Conservation (phyloP, 2,329 filamentous ascomycete species). For the Sphaerulina musiva region DNA sequence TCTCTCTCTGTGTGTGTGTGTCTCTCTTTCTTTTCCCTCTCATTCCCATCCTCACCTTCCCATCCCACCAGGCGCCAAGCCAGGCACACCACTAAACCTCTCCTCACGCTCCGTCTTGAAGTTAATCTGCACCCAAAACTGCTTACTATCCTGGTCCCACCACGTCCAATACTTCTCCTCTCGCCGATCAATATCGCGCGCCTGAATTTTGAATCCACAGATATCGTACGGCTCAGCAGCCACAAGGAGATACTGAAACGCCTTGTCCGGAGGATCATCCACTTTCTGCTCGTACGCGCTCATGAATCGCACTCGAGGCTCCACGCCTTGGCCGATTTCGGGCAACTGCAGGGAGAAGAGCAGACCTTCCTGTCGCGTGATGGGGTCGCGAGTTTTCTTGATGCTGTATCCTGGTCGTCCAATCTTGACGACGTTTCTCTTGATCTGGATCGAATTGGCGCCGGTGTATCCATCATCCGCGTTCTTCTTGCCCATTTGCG, state of each 20-base stretch:
- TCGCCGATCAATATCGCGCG: slow-evolving; percentile 81
- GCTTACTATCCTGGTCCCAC: slow-evolving; percentile 92
- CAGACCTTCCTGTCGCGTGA: slow-evolving; percentile 80
- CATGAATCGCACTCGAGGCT: slow-evolving; percentile 90
- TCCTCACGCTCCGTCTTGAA: slow-evolving; percentile 98
- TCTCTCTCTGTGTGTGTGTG: too few relatives aligned
- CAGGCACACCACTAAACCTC: slow-evolving; percentile 64
- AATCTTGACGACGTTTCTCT: slow-evolving; percentile 86
- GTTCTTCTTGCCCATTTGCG: slow-evolving; percentile 70
- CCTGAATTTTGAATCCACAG: slow-evolving; percentile 91
- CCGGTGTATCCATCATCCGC: slow-evolving; percentile 56
- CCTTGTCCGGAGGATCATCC: slow-evolving; percentile 84
- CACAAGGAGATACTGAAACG: slow-evolving; percentile 88
- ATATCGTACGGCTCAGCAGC: slow-evolving; percentile 98
- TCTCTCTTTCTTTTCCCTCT: neutral
- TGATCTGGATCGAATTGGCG: slow-evolving; percentile 63
- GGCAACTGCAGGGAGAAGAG: slow-evolving; percentile 97
- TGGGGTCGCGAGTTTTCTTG: slow-evolving; percentile 85
- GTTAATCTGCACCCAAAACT: slow-evolving; percentile 96
- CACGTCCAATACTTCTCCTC: slow-evolving; percentile 88
- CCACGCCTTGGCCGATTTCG: slow-evolving; percentile 69
- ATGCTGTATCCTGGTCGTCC: slow-evolving; percentile 96
- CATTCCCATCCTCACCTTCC: slow-evolving; percentile 18
- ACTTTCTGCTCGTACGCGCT: slow-evolving; percentile 93
- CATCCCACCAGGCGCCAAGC: slow-evolving; percentile 46